Base-by-base conservation (phyloP, 1,139 yeast genomes). In the Geotrichum candidum region DNA sequence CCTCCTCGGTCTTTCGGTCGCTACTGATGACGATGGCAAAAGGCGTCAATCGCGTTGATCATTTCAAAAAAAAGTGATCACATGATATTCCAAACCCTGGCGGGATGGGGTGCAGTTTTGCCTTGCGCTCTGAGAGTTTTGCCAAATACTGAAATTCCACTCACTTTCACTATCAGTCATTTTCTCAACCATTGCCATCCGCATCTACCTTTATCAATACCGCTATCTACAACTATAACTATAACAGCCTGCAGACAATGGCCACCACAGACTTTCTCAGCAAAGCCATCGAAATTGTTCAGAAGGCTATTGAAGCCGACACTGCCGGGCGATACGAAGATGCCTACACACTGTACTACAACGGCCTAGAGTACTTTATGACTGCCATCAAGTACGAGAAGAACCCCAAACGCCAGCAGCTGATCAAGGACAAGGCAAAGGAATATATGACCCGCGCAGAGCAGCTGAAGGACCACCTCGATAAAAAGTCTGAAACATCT, bases 311-410 rank as follows among this genome's bases (percentile, higher is more conserved):
- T 62, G 97, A 92, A 72, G 92, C 96, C 7, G 99, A 95, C 73
- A 86, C 90, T 29, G 94, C 92, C 38, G 88, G 95, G 56, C 82
- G 88, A 67, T 94, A 92, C 70, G 97, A 90, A 64, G 98, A 94
- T 67, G 99, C 99, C 0, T 94, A 94, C 74, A 89, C 90, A 64
- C 82, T 90, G 57, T 95, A 95, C 76, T 91, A 89, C 78, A 90
- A 89, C 70, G 98, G 98, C 2, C 80, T 95, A 64, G 99, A 94
- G 73, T 95, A 94, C 75, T 80, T 95, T 69, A 91, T 95, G 97
- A 81, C 91, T 69, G 99, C 99, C 3, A 81, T 95, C 70, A 95
- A 95, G 76, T 94, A 95, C 73, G 99, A 95, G 75, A 94, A 92
- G 76, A 95, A 91, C 74, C 87, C 88, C 51, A 85, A 87, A 69